Conservation (phyloP, 2,329 filamentous ascomycete genomes). For the Xylaria sp. region DNA sequence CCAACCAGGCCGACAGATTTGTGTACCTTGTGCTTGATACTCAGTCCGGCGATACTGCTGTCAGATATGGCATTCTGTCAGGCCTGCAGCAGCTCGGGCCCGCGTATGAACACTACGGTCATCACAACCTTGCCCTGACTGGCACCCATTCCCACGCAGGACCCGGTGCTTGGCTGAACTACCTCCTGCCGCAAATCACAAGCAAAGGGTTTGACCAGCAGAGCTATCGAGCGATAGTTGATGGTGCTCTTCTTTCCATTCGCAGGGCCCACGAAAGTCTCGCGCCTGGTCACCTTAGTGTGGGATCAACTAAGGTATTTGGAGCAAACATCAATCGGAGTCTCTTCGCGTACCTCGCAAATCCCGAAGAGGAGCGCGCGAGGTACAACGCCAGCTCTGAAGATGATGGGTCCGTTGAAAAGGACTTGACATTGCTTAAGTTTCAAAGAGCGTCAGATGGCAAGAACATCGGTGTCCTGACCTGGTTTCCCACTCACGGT, state of each 20-base stretch:
- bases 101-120: conserved; percentile 74
- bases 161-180: conserved; percentile 92
- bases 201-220: conserved; percentile 83
- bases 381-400: conserved; percentile 62
- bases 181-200: conserved; percentile 88
- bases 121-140: conserved; percentile 84
- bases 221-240: conserved; percentile 86
- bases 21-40: conserved; percentile 88
- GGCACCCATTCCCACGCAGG: conserved; percentile 94
- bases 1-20: conserved; percentile 70
- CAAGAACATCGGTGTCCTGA: conserved; percentile 79
- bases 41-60: conserved; percentile 84
- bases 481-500: conserved; percentile 91
- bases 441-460: conserved; percentile 75
- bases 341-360: conserved; percentile 83
- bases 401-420: conserved; percentile 63
- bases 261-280: conserved; percentile 76
- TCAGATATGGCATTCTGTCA: conserved; percentile 84
- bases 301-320: conserved; percentile 69
- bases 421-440: conserved; percentile 76
- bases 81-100: conserved; percentile 69
- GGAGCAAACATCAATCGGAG: conserved; percentile 89
- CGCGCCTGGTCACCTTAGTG: conserved; percentile 46
- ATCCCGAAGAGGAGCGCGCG: conserved; percentile 74
- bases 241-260: conserved; percentile 82